These are phyloP conservation scores for Alternaria sp. DNA, from an alignment of 2,329 filamentous ascomycete genomes.

Conservation along the genomic window DNA sequence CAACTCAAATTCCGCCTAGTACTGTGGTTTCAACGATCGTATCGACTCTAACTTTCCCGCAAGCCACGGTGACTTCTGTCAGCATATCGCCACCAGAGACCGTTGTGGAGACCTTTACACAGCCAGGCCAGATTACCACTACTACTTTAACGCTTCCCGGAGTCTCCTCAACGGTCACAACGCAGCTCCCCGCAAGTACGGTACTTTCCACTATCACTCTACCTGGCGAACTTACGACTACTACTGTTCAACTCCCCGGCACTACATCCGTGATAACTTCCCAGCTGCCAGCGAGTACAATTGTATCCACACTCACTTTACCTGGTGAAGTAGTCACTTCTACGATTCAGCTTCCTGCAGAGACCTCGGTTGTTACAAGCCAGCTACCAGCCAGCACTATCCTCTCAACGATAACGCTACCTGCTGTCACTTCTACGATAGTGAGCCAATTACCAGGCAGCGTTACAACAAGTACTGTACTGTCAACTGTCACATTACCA, in stretches of 20 bases:
- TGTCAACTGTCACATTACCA: constrained; percentile 27
- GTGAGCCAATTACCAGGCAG: constrained; percentile 18
- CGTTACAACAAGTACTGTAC: constrained; percentile 26
- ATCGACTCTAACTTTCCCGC: constrained; percentile 23
- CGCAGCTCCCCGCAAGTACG: constrained; percentile 10
- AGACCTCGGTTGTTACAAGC: constrained; percentile 14
- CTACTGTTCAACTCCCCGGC: constrained; percentile 15
- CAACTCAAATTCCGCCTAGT: constrained; percentile 19
- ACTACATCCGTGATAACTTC: constrained; percentile 5
- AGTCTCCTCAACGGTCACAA: constrained; percentile 4
- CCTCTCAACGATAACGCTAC: constrained; percentile 21
- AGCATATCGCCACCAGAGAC: constrained; percentile 11
- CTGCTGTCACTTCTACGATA: constrained; percentile 10
- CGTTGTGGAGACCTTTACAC: constrained; percentile 9
- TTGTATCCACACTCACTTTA: constrained; percentile 17
- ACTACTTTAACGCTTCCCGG: constrained; percentile 10
- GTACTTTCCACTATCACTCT: constrained; percentile 19
- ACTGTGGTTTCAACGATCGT: constrained; percentile 28
- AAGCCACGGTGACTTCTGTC: constrained; percentile 7
- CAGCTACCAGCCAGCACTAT: constrained; percentile 8
- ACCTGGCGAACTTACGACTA: constrained; percentile 22
- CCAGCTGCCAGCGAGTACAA: constrained; percentile 9
- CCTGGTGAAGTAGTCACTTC: constrained; percentile 25
- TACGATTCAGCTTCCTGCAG: constrained; percentile 20
- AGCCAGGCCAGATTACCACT: constrained; percentile 10